Percentiles rank a stretch among this genome's conserved stretches.
Evolutionary conservation across 2,329 filamentous ascomycete species (phyloP).

Genomic region (Trichoderma afroharzianum): DNA sequence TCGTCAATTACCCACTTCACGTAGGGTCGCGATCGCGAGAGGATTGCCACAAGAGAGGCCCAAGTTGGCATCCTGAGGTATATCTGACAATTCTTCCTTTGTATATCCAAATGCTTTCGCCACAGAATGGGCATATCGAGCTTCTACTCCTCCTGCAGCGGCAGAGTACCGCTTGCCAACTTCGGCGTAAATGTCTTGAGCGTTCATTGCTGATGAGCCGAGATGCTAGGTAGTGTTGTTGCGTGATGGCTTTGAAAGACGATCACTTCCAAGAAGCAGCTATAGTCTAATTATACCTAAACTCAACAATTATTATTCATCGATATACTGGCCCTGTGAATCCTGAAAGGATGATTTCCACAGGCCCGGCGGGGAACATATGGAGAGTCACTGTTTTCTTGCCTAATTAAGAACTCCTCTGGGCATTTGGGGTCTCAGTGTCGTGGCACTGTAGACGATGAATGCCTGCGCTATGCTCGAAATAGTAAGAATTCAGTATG

Average conservation of each 20-base stretch:
- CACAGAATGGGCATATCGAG: constrained; percentile 37
- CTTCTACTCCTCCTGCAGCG: constrained; percentile 27
- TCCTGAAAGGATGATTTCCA: not conserved
- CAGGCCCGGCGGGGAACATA: not conserved
- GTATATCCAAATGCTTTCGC: constrained; percentile 53
- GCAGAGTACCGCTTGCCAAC: constrained; percentile 37
- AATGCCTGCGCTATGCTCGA: not conserved
- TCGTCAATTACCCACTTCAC: constrained; percentile 33
- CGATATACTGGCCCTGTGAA: not conserved
- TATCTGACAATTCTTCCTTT: constrained; percentile 42
- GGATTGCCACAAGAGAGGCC: constrained; percentile 55
- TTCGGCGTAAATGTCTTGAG: constrained; percentile 32
- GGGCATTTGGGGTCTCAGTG: not conserved
- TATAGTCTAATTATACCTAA: not conserved
- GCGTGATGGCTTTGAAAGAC: not conserved
- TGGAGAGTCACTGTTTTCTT: not conserved
- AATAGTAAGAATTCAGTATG: not conserved
- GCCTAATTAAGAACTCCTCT: not conserved
- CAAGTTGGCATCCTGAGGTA: constrained; percentile 47
- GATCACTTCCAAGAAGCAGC: no score
- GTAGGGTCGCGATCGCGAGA: constrained; percentile 44
- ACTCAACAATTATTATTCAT: not conserved
- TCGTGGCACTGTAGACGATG: not conserved
- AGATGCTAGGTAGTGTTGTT: not conserved
- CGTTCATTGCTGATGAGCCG: constrained; percentile 23